Conservation (phyloP, 495 filamentous ascomycete species). For the Podospora fimiseda region DNA sequence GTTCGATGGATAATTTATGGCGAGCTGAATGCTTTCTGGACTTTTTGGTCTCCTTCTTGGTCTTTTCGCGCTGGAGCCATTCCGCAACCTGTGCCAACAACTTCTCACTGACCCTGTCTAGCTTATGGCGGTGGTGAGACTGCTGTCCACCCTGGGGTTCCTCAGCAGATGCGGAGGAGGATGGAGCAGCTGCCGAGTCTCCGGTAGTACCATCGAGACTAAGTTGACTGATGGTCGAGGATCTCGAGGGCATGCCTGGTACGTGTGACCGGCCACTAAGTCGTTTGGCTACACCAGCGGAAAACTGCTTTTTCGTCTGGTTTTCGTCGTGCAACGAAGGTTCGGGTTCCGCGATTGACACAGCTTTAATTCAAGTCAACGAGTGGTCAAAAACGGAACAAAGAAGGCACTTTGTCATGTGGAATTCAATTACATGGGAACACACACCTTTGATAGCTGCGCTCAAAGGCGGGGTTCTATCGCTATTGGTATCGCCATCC, state of each 20-base stretch:
- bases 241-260: conserved; percentile 28
- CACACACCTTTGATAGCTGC: conserved; percentile 40
- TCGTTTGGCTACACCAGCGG: conserved; percentile 33
- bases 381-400: too few relatives aligned
- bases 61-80: conserved; percentile 75
- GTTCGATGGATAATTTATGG: conserved; percentile 27
- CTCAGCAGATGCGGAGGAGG: conserved; percentile 23
- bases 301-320: conserved; percentile 38
- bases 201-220: conserved; percentile 25
- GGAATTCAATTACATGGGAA: neutral
- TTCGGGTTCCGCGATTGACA: conserved; percentile 45
- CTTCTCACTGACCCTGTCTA: conserved; percentile 39
- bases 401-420: neutral
- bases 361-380: conserved; percentile 31
- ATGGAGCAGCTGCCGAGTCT: conserved; percentile 10
- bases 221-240: conserved; percentile 33
- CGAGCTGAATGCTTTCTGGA: conserved; percentile 28
- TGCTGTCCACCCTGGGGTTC: conserved; percentile 25
- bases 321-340: conserved; percentile 30
- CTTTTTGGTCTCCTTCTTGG: conserved; percentile 51
- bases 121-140: conserved; percentile 28
- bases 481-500: conserved; percentile 29
- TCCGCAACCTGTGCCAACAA: conserved; percentile 66
- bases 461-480: conserved; percentile 29
- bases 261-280: conserved; percentile 36